Evolutionary conservation across 2,329 filamentous ascomycete species (phyloP), one percentile per base, ranked within the genome.

Genomic region (Microsporum ferrugineum): DNA sequence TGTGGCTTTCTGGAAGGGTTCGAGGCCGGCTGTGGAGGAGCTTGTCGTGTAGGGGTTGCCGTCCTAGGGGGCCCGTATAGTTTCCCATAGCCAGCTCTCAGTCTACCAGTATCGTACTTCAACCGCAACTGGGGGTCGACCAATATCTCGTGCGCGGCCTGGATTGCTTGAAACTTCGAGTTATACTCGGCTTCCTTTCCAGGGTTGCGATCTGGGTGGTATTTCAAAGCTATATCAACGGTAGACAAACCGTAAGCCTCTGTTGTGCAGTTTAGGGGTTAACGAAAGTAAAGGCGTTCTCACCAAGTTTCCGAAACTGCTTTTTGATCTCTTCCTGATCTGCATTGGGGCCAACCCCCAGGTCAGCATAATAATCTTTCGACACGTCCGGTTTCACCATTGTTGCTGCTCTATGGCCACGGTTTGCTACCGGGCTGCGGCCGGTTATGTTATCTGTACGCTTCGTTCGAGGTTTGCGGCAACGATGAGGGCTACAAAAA

Each of bases 181-280:
- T 88, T 89, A 70, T 87, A 88, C 69, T 92, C 89, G 61, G 83
- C 76, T 74, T 95, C 90, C 69, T 83, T 84, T 58, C 91, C 91
- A 8, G 87, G 89, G 70, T 96, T 95, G 63, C 91, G 87, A 72
- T 96, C 91, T 5, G 91, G 91, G 70, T 96, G 91, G 69, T 88
- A 95, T 72, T 88, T 88, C 55, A 95, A 79, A 56, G 90, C 90
- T 90, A 61, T 2, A 59, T 45, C 2, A 14, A n/a, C 14, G 17
- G 57, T 12, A 49, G 33, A 14, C 29, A n/a, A 17, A 47, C 5
- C 10, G 23, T 38, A 56, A 45, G 33, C 17, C 43, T 47, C 43
- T 27, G 43, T 27, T 23, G 23, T 17, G 6, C 43, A 10, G 43
- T 58, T 61, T 43, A 43, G 14, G 33, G 36, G 36, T 36, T 34